Conservation (phyloP, 768 basidiomycete species). For the Russula sp. region DNA sequence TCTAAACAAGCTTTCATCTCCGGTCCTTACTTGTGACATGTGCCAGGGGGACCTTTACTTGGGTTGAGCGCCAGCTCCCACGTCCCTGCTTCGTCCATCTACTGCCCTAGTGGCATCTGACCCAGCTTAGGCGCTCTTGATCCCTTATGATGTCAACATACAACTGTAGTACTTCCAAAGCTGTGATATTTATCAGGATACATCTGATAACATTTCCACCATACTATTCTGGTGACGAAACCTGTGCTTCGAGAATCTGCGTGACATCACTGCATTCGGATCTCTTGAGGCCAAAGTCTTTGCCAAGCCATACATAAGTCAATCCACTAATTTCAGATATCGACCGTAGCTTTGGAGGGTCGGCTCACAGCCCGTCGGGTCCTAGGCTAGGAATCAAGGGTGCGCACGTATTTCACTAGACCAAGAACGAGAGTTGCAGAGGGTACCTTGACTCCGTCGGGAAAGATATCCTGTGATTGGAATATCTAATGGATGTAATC, state of each 20-base stretch:
- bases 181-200: neutral
- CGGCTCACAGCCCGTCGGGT: conserved; percentile 35
- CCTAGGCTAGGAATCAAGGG: conserved; percentile 39
- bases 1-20: conserved; percentile 6
- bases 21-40: conserved; percentile 13
- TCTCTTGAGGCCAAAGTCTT: conserved; percentile 41
- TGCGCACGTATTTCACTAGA: conserved; percentile 46
- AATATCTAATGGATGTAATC: conserved; percentile 37
- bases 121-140: conserved; percentile 1
- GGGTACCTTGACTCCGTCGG: conserved; percentile 31
- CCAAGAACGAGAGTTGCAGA: conserved; percentile 46
- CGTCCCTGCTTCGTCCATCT: conserved; percentile 15
- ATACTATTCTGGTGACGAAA: conserved; percentile 2
- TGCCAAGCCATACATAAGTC: conserved; percentile 41
- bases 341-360: conserved; percentile 41
- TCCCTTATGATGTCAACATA: conserved; percentile 9
- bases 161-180: conserved; percentile 11
- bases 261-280: conserved; percentile 36
- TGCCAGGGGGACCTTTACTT: conserved; percentile 1
- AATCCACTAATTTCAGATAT: conserved; percentile 50
- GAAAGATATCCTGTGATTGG: conserved; percentile 42
- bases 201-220: conserved; percentile 15
- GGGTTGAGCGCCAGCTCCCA: conserved; percentile 11
- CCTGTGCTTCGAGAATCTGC: conserved; percentile 22
- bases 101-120: neutral